phyloP scores from a whole-genome alignment of 805 yeast species.

The Yarrowia sp. region DNA sequence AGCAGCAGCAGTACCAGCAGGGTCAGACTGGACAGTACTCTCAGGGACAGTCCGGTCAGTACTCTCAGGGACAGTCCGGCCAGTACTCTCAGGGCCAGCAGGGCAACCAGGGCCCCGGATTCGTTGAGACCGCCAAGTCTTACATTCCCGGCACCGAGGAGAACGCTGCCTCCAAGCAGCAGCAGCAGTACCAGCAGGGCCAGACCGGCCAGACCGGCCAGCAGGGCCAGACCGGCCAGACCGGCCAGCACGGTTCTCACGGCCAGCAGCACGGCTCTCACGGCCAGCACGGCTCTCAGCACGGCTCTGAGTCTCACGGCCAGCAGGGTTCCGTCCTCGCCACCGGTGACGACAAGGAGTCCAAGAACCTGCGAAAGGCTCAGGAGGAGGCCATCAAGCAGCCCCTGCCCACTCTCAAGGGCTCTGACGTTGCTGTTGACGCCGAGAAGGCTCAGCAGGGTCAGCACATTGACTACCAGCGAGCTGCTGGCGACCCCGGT shows the following conservation, averaged over 20 bases:
- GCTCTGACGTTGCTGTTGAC: constrained; percentile 17
- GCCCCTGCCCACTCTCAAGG: constrained; percentile 24
- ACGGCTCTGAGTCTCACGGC: background rate
- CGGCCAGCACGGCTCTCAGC: no score
- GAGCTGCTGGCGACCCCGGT: constrained; percentile 24
- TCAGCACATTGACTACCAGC: constrained; percentile 26
- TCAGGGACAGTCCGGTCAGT: constrained; percentile 1
- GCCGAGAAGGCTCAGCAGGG: constrained; percentile 18
- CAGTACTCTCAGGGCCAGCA: constrained; percentile 10
- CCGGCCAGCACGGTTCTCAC: background rate
- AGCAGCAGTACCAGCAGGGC: constrained; percentile 9
- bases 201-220: background rate
- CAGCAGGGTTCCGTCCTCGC: background rate
- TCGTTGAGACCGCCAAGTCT: constrained; percentile 32
- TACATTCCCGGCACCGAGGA: constrained; percentile 34
- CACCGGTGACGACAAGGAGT: constrained; percentile 32
- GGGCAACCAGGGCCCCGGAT: background rate
- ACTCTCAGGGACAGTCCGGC: constrained; percentile 4
- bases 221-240: background rate
- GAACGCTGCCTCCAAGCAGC: constrained; percentile 30
- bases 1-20: constrained; percentile 20
- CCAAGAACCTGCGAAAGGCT: constrained; percentile 18
- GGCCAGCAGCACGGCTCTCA: background rate
- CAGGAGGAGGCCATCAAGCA: constrained; percentile 38
- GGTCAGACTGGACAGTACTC: background rate